A percentile compares a stretch with the other conserved stretches of the same genome.
Evolutionary conservation across 164 flowering plant species (phyloP).

Genomic region (Annona squamosa): DNA sequence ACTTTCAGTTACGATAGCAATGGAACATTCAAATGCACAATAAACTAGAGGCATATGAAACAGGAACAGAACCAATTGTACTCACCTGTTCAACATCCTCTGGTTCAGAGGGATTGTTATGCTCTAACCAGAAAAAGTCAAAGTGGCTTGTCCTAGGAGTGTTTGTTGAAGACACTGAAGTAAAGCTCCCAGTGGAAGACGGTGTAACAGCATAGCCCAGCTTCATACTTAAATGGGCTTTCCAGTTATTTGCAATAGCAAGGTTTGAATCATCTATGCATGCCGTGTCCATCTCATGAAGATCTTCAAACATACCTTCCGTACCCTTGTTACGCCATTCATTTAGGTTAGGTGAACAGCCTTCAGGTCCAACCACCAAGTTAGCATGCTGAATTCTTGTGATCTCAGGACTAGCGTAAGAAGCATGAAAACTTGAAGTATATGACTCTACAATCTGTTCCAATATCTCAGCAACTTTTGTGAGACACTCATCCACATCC

Average conservation of each 20-base stretch:
- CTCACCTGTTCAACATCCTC: slow-evolving; percentile 62
- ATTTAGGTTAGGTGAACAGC: slow-evolving; percentile 51
- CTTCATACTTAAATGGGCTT: slow-evolving; percentile 35
- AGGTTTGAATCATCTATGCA: slow-evolving; percentile 53
- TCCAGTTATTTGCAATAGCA: slow-evolving; percentile 23
- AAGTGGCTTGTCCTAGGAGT: slow-evolving; percentile 63
- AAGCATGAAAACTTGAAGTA: slow-evolving; percentile 24
- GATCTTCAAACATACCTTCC: slow-evolving; percentile 75
- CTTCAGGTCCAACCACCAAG: slow-evolving; percentile 26
- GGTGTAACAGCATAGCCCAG: slow-evolving; percentile 39
- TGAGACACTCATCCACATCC: slow-evolving; percentile 53
- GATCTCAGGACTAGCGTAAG: slow-evolving; percentile 39
- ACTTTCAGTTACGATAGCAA: too few relatives aligned
- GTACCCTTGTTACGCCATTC: slow-evolving; percentile 61
- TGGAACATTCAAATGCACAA: too few relatives aligned
- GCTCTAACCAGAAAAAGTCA: slow-evolving; percentile 59
- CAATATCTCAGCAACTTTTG: slow-evolving; percentile 48
- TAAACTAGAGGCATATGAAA: not conserved
- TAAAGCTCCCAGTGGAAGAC: slow-evolving; percentile 59
- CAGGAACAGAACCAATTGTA: slow-evolving; percentile 1
- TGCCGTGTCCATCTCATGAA: slow-evolving; percentile 86
- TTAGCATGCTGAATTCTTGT: slow-evolving; percentile 24
- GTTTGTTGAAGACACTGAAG: slow-evolving; percentile 61
- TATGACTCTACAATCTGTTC: slow-evolving; percentile 57
- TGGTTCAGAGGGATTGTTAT: slow-evolving; percentile 41